Evolutionary conservation across 257 asterid genomes (phyloP), one percentile per base, ranked within the genome.

Genomic region (Lavandula angustifolia): DNA sequence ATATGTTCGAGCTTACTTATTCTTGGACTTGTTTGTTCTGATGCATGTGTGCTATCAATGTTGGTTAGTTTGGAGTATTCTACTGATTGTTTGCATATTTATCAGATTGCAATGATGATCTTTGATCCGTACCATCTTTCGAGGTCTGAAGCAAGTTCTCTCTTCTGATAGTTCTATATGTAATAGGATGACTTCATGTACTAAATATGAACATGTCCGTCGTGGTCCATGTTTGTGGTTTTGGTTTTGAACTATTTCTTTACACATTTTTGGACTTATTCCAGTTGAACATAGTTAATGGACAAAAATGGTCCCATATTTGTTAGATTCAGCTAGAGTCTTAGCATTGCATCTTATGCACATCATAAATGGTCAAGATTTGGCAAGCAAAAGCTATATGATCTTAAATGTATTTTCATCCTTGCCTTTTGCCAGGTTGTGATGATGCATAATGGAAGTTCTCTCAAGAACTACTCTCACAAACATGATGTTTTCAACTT

Each of bases 21-120:
- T 54, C 18, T 8, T 40, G 35, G 35, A 18, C 54, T 69, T 3
- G 16, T 46, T 40, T 63, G 41, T 33, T 12, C 14, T 33, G 34
- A 13, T 35, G 34, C 27, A 1, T 53, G 44, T 44, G 50, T 67
- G 56, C 27, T 51, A 57, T 75, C 17, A 40, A 54, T 69, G 68
- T 35, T 51, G 57, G 58, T 35, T 58, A 1, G 7, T 62, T 60
- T 10, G 0, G 47, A 37, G 56, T 43, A 57, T 48, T 56, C 44
- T 73, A 58, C 84, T 76, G 72, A 80, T 76, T 69, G 54, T 63
- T 63, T 43, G 40, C 66, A 52, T 68, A 60, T 73, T 67, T 78
- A 77, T 78, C 90, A 81, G 92, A 76, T 80, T 80, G 82, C 86
- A 60, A 49, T 71, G 75, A 79, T 73, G 80, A 84, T 74, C 84